Evolutionary conservation across 371 early-diverging fungal genomes (phyloP).

Genomic region (Mucor mucedo): DNA sequence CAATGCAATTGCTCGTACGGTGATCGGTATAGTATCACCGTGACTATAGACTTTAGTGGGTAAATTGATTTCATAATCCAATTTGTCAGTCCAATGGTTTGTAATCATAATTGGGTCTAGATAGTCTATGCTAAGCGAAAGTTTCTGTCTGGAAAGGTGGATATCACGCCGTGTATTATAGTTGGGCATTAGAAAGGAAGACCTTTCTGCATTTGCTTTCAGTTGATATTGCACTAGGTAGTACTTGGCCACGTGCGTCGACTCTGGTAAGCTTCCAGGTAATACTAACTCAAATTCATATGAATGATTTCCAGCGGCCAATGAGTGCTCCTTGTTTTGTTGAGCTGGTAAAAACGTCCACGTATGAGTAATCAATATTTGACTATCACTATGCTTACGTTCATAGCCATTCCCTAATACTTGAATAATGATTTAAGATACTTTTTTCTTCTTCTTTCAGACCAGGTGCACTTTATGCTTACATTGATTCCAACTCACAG

Average conservation of each 20-base stretch:
- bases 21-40: slow-evolving; percentile 35
- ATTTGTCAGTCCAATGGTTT: slow-evolving; percentile 35
- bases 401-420: slow-evolving; percentile 33
- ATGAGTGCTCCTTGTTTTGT: slow-evolving; percentile 1
- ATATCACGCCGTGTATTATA: slow-evolving; percentile 23
- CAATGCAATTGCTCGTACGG: slow-evolving; percentile 21
- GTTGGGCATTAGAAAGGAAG: slow-evolving; percentile 25
- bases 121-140: slow-evolving; percentile 12
- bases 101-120: slow-evolving; percentile 36
- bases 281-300: slow-evolving; percentile 42
- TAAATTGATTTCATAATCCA: slow-evolving; percentile 36
- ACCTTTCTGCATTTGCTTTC: slow-evolving; percentile 34
- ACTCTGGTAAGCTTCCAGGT: slow-evolving; percentile 40
- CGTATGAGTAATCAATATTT: slow-evolving; percentile 30
- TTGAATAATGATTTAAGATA: background rate
- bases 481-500: slow-evolving; percentile 36
- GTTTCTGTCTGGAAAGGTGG: slow-evolving; percentile 30
- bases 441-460: background rate
- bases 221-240: slow-evolving; percentile 36
- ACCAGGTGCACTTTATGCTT: slow-evolving; percentile 6
- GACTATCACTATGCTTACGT: slow-evolving; percentile 22
- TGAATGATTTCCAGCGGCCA: slow-evolving; percentile 29
- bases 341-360: slow-evolving; percentile 37
- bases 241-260: slow-evolving; percentile 33
- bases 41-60: slow-evolving; percentile 36